phyloP scores from a whole-genome alignment of 108 stramenopile genomes.

The Cyclotella atomus region DNA sequence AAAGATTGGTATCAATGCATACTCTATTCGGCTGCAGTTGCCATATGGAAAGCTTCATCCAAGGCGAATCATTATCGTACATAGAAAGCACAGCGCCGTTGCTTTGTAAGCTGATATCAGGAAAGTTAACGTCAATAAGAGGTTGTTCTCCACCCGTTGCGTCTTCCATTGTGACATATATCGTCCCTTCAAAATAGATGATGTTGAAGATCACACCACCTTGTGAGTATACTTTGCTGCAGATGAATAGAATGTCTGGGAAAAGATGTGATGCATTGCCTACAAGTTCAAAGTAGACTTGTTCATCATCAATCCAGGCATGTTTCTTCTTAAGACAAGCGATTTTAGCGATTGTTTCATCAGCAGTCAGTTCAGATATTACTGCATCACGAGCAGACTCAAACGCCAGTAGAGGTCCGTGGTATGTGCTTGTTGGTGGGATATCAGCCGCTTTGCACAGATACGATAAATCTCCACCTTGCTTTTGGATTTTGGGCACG shows the following conservation, averaged over 20 bases:
- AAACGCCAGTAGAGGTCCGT: conserved; percentile 45
- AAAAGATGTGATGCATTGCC: conserved; percentile 40
- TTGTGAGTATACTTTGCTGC: conserved; percentile 49
- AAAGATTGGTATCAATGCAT: neutral
- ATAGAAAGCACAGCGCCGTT: conserved; percentile 36
- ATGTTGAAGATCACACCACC: conserved; percentile 61
- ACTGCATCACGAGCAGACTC: conserved; percentile 65
- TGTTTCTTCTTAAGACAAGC: conserved; percentile 48
- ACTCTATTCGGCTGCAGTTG: neutral
- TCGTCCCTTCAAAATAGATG: conserved; percentile 68
- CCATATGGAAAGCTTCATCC: conserved; percentile 44
- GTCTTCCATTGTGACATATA: conserved; percentile 63
- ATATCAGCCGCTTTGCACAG: conserved; percentile 51
- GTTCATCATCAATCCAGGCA: conserved; percentile 72
- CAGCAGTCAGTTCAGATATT: conserved; percentile 55
- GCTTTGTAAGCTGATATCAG: conserved; percentile 51
- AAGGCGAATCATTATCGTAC: conserved; percentile 32
- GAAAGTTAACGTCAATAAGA: conserved; percentile 74
- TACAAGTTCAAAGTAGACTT: conserved; percentile 82
- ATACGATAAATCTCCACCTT: conserved; percentile 66
- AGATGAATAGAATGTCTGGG: conserved; percentile 55
- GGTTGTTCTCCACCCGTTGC: conserved; percentile 66
- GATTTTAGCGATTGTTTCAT: conserved; percentile 48
- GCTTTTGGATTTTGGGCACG: conserved; percentile 73
- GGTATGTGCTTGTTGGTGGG: conserved; percentile 8